These are phyloP conservation scores for Suhomyces vadensis DNA, from an alignment of 805 yeast species.

Conservation along the genomic window DNA sequence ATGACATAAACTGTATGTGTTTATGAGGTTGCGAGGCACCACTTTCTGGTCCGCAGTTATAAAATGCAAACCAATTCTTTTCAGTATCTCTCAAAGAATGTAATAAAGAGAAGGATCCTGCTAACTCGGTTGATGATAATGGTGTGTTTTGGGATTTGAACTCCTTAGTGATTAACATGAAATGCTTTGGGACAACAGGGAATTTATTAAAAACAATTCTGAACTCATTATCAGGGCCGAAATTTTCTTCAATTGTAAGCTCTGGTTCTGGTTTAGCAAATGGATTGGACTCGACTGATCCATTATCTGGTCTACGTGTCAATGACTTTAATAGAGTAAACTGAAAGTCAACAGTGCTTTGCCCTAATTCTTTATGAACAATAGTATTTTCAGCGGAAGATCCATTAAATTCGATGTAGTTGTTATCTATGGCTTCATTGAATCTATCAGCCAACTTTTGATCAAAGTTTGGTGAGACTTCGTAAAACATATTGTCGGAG, in stretches of 20 bases:
- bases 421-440: constrained; percentile 47
- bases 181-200: constrained; percentile 79
- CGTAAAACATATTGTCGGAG: constrained; percentile 20
- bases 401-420: constrained; percentile 53
- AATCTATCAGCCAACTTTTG: constrained; percentile 41
- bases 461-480: constrained; percentile 41
- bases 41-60: constrained; percentile 81
- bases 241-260: constrained; percentile 57
- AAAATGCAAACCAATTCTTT: constrained; percentile 69
- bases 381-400: constrained; percentile 39
- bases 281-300: constrained; percentile 57
- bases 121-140: constrained; percentile 68
- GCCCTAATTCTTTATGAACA: constrained; percentile 21
- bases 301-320: constrained; percentile 41
- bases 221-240: constrained; percentile 51
- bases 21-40: constrained; percentile 97
- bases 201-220: constrained; percentile 80
- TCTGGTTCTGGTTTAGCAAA: constrained; percentile 79
- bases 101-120: constrained; percentile 57
- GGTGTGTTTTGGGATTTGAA: constrained; percentile 74
- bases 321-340: constrained; percentile 36
- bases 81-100: constrained; percentile 43
- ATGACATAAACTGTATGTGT: constrained; percentile 81
- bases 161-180: constrained; percentile 73
- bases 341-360: constrained; percentile 23